Base-by-base conservation (phyloP, 495 filamentous ascomycete genomes). In the Hypoxylon fragiforme region DNA sequence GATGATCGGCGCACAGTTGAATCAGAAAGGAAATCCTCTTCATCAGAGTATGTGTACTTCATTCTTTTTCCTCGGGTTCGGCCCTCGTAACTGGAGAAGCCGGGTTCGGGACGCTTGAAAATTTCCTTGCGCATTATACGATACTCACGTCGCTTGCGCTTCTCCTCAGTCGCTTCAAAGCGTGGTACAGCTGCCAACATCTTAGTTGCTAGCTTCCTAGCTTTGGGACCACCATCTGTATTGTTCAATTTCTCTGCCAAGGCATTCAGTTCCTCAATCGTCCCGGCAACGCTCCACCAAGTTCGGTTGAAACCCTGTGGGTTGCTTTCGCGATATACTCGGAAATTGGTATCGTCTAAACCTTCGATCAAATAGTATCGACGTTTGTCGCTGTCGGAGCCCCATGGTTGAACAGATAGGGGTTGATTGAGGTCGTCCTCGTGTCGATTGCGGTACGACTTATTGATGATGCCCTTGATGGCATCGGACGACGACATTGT, bases 151-250 rank as follows among this genome's bases (percentile, higher is more conserved):
- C 91, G 88, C 64, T 85, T 90, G 32, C 94, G 89, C 81, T 96
- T 96, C 88, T 95, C 90, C 72, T 97, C 92, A 20, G 89, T 89
- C 18, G 89, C 89, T 67, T 97, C 94, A 62, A 98, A 97, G n/a
- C 90, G 84, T 22, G 92, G 90, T 36, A 97, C 87, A 4, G 90
- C 90, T 57, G 78, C 77, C n/a, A 74, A 65, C 50, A 98, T 96
- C 64, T 80, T 85, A 49, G 86, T 83, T 49, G 87, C 85, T 19
- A 98, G 77, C 22, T 82, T 78, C 57, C 85, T 83, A 1, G 91
- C 88, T 63, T 90, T 86, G 37, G 85, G 88, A 6, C 84, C 87
- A 47, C 86, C 88, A 50, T 98, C 92, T 21, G 82, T 75, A 7
- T 72, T 78, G 34, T 83, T 81, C 7, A 98, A 77, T 64, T 87